Conservation (phyloP, 1,284 basidiomycete genomes). For the Heterobasidion parviporum region DNA sequence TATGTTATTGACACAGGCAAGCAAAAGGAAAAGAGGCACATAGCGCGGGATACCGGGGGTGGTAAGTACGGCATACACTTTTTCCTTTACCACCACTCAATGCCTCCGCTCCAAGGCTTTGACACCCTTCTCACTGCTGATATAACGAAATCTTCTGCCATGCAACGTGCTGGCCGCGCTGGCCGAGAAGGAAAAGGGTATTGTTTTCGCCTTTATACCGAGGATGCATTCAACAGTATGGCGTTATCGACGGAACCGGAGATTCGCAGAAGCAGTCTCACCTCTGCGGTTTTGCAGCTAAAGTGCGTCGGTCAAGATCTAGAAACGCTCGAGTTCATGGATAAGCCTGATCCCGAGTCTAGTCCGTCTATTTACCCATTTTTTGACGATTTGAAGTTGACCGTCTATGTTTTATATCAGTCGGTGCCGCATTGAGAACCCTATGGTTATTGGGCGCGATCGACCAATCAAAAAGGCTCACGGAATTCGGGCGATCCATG, state of each 20-base stretch:
- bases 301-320: conserved; percentile 78
- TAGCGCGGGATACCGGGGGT: conserved; percentile 56
- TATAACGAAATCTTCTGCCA: conserved; percentile 85
- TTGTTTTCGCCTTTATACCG: conserved; percentile 87
- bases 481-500: conserved; percentile 69
- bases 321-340: conserved; percentile 77
- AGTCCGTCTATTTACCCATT: conserved; percentile 36
- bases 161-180: conserved; percentile 83
- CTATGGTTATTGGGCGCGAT: conserved; percentile 75
- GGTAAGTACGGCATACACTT: conserved; percentile 34
- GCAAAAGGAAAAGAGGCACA: conserved; percentile 90
- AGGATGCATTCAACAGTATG: conserved; percentile 65
- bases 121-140: conserved; percentile 82
- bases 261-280: conserved; percentile 80
- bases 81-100: conserved; percentile 1
- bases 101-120: conserved; percentile 48
- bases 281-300: conserved; percentile 77
- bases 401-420: conserved; percentile 24
- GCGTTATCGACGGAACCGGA: conserved; percentile 71
- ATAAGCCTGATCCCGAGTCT: conserved; percentile 65
- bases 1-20: conserved; percentile 95
- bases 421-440: conserved; percentile 64
- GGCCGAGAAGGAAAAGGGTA: conserved; percentile 83
- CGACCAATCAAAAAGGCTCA: conserved; percentile 55
- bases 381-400: not conserved